Percentiles rank a stretch among this genome's conserved stretches.
Evolutionary conservation across 2,329 filamentous ascomycete species (phyloP).

Genomic region (Xylaria sp.): DNA sequence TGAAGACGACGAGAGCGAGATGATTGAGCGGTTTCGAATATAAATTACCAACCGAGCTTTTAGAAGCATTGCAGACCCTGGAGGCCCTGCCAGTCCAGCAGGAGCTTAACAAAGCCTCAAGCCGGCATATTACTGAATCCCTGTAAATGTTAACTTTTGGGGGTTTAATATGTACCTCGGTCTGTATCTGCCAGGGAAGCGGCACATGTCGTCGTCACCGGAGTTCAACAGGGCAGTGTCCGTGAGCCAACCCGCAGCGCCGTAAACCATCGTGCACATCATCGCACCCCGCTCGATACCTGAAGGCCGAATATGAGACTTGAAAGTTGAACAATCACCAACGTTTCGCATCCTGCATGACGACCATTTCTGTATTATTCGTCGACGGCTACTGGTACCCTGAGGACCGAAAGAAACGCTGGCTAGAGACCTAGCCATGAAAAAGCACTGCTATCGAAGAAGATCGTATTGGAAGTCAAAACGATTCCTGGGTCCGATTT

Average conservation of each 20-base stretch:
- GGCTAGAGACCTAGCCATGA: too few species aligned
- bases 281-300: background rate
- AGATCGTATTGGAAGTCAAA: background rate
- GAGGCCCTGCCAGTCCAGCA: background rate
- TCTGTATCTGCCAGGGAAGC: background rate
- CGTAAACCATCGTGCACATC: background rate
- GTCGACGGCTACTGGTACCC: background rate
- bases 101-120: background rate
- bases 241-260: background rate
- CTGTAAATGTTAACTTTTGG: background rate
- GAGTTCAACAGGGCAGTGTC: background rate
- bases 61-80: too few species aligned
- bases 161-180: background rate
- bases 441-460: too few species aligned
- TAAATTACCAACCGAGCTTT: background rate
- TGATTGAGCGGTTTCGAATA: background rate
- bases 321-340: background rate
- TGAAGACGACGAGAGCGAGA: background rate
- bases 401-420: too few species aligned
- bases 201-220: slow-evolving; percentile 1
- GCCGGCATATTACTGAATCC: background rate
- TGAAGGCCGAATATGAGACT: background rate
- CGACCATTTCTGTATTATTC: background rate
- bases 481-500: background rate
- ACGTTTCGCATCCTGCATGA: background rate